phyloP scores from a whole-genome alignment of 2,329 filamentous ascomycete genomes.

The Ophiognomonia clavigignenti-juglandacearum region DNA sequence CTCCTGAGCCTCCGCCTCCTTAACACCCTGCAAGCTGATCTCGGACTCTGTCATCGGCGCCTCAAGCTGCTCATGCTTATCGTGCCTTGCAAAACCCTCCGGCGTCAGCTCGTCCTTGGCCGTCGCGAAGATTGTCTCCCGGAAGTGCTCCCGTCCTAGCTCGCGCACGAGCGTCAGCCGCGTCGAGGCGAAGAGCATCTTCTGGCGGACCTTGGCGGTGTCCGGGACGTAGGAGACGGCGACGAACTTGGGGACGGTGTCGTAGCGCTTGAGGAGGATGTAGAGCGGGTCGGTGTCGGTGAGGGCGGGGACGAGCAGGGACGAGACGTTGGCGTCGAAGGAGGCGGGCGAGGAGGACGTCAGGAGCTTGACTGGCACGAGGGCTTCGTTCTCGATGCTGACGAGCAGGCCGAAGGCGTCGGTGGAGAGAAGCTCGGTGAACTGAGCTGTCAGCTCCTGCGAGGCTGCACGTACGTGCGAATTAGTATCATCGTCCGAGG shows the following conservation, averaged over 20 bases:
- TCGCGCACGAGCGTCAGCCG: conserved; percentile 71
- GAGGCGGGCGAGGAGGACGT: conserved; percentile 48
- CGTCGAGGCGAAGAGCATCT: conserved; percentile 81
- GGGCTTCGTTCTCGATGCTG: conserved; percentile 64
- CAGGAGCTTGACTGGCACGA: conserved; percentile 53
- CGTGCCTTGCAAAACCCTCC: conserved; percentile 67
- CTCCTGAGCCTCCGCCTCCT: conserved; percentile 89
- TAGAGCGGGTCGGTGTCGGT: conserved; percentile 66
- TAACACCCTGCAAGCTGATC: conserved; percentile 93
- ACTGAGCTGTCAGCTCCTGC: conserved; percentile 68
- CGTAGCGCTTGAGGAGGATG: conserved; percentile 67
- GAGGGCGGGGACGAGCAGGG: conserved; percentile 57
- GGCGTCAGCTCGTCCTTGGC: conserved; percentile 63
- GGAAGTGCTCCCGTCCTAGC: conserved; percentile 73
- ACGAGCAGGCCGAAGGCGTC: conserved; percentile 64
- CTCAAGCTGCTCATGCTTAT: conserved; percentile 57
- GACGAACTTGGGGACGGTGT: conserved; percentile 52
- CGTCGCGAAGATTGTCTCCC: conserved; percentile 71
- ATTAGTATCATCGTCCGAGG: background rate
- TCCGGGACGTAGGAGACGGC: conserved; percentile 78
- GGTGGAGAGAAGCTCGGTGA: conserved; percentile 63
- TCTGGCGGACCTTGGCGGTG: conserved; percentile 71
- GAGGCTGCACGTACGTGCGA: conserved; percentile 50
- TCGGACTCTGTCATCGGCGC: conserved; percentile 80
- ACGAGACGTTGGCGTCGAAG: conserved; percentile 59